Base-by-base conservation (phyloP, 257 asterid species). In the Datura wrightii region DNA sequence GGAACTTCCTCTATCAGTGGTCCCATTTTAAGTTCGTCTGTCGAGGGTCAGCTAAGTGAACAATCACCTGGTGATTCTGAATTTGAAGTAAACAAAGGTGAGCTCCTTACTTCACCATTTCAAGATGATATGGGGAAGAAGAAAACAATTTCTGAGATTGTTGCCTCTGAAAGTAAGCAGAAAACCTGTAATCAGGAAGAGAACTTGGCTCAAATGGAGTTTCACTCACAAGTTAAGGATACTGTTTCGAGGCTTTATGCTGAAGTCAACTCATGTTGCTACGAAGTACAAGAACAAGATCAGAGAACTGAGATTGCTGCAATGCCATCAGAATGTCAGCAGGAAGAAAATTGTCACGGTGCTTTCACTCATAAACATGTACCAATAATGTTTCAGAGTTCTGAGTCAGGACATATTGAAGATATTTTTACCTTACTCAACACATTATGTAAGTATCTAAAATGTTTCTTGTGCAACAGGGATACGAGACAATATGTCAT, bases 381-480 rank as follows among this genome's bases (percentile, higher is more conserved):
- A 18, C 48, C 70, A 10, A 1, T 1, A 6, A 8, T 39, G 71
- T 41, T 39, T 58, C 60, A 53, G 63, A 70, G 74, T 83, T 41
- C 70, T 13, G 53, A 72, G 9, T 36, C 82, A 24, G 66, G 54
- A 70, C 41, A 10, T 31, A 48, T 63, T 59, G 62, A 37, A 39
- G 85, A 52, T 58, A 54, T 54, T 36, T 37, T n/a, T 83, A 34
- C 46, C 63, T 44, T 83, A 59, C 55, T 83, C 54, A 11, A 50
- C 52, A 79, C 70, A 58, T 72, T 83, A 54, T 71, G 86, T 83
- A 79, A 83, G 80, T 76, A 55, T 63, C 82, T 83, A 10, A 55
- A 46, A 55, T 36, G 79, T n/a, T 83, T 53, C 34, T 72, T 15
- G 4, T 62, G 44, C 82, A 83, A 55, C 42, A 65, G 63, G 59